Evolutionary conservation across 1,139 yeast genomes (phyloP).

Genomic region (Arxiozyma telluris): DNA sequence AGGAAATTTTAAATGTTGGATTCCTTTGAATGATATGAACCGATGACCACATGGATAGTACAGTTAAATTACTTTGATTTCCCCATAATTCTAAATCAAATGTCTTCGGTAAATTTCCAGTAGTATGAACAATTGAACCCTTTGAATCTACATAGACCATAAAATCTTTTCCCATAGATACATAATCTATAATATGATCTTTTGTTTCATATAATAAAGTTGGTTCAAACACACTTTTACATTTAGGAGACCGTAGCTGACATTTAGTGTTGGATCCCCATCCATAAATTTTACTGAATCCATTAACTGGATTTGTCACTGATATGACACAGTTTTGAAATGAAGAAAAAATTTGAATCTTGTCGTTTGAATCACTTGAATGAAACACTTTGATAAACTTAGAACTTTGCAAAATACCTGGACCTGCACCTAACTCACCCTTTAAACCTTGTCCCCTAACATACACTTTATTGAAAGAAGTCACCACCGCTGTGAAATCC

Average conservation of each 20-base stretch:
- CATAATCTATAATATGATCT: slow-evolving; percentile 8
- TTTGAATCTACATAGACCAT: slow-evolving; percentile 11
- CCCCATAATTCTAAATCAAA: slow-evolving; percentile 9
- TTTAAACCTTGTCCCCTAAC: slow-evolving; percentile 55
- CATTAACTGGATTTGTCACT: slow-evolving; percentile 34
- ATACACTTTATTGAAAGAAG: slow-evolving; percentile 36
- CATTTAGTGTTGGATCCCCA: slow-evolving; percentile 83
- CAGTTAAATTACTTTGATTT: slow-evolving; percentile 6
- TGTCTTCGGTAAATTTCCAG: slow-evolving; percentile 26
- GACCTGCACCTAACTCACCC: slow-evolving; percentile 69
- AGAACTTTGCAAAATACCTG: slow-evolving; percentile 4
- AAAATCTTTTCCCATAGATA: slow-evolving; percentile 28
- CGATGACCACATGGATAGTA: slow-evolving; percentile 76
- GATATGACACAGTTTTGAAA: slow-evolving; percentile 35
- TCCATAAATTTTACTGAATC: slow-evolving; percentile 42
- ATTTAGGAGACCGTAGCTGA: slow-evolving; percentile 40
- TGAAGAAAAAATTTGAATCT: slow-evolving; percentile 16
- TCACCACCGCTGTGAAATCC: slow-evolving; percentile 58
- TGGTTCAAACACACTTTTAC: slow-evolving; percentile 22
- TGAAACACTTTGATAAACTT: slow-evolving; percentile 17
- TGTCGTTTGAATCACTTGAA: slow-evolving; percentile 6
- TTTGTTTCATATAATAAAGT: slow-evolving; percentile 12
- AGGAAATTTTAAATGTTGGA: slow-evolving; percentile 27
- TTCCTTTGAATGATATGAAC: slow-evolving; percentile 37
- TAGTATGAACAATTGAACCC: slow-evolving; percentile 20